Conservation (phyloP, 2,329 filamentous ascomycete genomes). For the Diaporthe amygdali region DNA sequence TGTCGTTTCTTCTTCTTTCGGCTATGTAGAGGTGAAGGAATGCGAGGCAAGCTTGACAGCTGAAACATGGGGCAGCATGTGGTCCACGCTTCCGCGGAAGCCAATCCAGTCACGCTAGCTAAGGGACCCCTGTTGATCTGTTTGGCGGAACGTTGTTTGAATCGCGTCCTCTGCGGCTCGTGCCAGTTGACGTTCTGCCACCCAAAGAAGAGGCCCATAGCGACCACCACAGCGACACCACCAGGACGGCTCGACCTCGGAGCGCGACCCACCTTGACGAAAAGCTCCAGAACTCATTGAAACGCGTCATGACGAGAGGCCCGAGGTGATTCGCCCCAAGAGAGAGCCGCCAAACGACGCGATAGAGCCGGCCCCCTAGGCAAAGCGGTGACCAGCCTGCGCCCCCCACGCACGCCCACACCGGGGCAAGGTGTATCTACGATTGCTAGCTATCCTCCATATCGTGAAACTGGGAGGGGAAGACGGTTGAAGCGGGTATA, state of each 20-base stretch:
- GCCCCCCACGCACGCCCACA: slow-evolving; percentile 2
- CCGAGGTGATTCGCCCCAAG: not conserved
- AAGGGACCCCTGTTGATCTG: slow-evolving; percentile 14
- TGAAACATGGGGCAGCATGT: not conserved
- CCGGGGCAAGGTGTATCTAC: not conserved
- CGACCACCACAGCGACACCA: not conserved
- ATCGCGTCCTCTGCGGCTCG: slow-evolving; percentile 20
- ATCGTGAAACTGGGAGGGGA: not conserved
- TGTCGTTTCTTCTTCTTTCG: not conserved
- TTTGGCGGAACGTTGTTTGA: slow-evolving; percentile 16
- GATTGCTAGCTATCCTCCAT: not conserved
- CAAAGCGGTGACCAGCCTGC: slow-evolving; percentile 10
- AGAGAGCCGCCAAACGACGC: not conserved
- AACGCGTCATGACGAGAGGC: not conserved
- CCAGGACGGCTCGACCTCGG: not conserved
- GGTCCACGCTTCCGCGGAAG: not conserved
- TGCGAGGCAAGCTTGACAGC: not conserved
- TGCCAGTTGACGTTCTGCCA: slow-evolving; percentile 9
- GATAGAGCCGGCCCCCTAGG: not conserved
- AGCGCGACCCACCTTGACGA: not conserved
- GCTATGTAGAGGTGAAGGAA: not conserved
- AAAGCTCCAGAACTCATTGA: not conserved
- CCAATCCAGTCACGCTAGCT: not conserved
- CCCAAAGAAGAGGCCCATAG: not conserved
- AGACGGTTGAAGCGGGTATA: slow-evolving; percentile 21